Percentiles rank a stretch among this genome's conserved stretches.
Evolutionary conservation across 2,329 filamentous ascomycete genomes (phyloP).

Genomic region (Pochonia chlamydosporia): DNA sequence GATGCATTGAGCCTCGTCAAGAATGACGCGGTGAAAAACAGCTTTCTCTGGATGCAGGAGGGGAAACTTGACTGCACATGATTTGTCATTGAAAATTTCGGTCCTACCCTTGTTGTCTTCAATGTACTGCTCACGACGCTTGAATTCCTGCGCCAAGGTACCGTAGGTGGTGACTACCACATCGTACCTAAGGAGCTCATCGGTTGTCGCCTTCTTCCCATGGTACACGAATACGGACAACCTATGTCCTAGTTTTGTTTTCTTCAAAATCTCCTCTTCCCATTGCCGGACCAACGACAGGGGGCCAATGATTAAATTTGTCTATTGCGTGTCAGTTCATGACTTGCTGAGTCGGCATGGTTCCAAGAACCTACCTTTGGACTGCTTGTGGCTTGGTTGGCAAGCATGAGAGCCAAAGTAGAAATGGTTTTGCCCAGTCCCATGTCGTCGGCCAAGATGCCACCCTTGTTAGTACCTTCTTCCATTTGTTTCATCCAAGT

Average conservation of each 20-base stretch:
- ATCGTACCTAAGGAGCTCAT: slow-evolving; percentile 62
- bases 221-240: slow-evolving; percentile 68
- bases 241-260: slow-evolving; percentile 53
- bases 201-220: slow-evolving; percentile 54
- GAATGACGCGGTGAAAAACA: slow-evolving; percentile 71
- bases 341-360: slow-evolving; percentile 14
- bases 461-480: slow-evolving; percentile 71
- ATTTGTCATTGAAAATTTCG: slow-evolving; percentile 30
- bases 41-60: slow-evolving; percentile 55
- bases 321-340: slow-evolving; percentile 49
- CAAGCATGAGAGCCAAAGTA: slow-evolving; percentile 69
- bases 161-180: slow-evolving; percentile 85
- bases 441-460: slow-evolving; percentile 91
- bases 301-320: slow-evolving; percentile 77
- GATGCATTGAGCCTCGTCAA: slow-evolving; percentile 82
- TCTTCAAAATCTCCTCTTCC: slow-evolving; percentile 71
- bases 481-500: slow-evolving; percentile 84
- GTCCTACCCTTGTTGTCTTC: slow-evolving; percentile 38
- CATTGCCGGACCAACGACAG: slow-evolving; percentile 78
- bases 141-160: slow-evolving; percentile 60
- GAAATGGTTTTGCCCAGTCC: slow-evolving; percentile 87
- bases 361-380: slow-evolving; percentile 36
- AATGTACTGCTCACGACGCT: slow-evolving; percentile 50
- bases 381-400: slow-evolving; percentile 49
- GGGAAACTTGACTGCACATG: slow-evolving; percentile 36